Percentiles rank a stretch among this genome's conserved stretches.
phyloP scores from a whole-genome alignment of 169 alveolate genomes.

The Theileria sp. region DNA sequence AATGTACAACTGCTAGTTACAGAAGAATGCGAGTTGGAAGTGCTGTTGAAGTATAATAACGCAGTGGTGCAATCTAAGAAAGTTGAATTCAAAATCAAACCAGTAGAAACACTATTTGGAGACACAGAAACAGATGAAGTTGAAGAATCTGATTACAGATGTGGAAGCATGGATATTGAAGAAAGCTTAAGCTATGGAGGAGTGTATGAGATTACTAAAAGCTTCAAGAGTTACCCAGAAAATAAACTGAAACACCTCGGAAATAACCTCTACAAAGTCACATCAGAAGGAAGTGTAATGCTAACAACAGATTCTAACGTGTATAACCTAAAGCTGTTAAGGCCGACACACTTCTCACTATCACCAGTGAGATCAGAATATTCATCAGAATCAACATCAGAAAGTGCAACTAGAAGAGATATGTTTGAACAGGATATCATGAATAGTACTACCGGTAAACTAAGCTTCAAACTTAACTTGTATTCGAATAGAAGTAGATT shows the following conservation, averaged over 20 bases:
- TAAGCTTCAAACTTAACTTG: not conserved
- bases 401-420: not conserved
- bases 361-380: not conserved
- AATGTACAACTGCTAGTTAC: not conserved
- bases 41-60: not conserved
- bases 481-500: not conserved
- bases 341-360: slow-evolving; percentile 20
- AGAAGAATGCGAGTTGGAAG: not conserved
- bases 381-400: not conserved
- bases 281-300: not conserved
- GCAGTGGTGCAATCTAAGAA: slow-evolving; percentile 2
- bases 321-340: not conserved
- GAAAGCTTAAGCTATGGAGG: slow-evolving; percentile 10
- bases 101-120: not conserved
- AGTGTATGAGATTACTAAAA: slow-evolving; percentile 10
- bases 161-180: not conserved
- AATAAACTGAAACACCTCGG: slow-evolving; percentile 7
- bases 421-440: not conserved
- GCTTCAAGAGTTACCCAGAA: slow-evolving; percentile 16
- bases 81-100: not conserved
- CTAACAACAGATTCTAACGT: not conserved
- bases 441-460: not conserved
- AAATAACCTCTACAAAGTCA: not conserved
- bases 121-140: not conserved
- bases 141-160: not conserved